These are phyloP conservation scores for Fusarium pseudograminearum DNA, from an alignment of 2,329 filamentous ascomycete genomes.

Conservation along the genomic window DNA sequence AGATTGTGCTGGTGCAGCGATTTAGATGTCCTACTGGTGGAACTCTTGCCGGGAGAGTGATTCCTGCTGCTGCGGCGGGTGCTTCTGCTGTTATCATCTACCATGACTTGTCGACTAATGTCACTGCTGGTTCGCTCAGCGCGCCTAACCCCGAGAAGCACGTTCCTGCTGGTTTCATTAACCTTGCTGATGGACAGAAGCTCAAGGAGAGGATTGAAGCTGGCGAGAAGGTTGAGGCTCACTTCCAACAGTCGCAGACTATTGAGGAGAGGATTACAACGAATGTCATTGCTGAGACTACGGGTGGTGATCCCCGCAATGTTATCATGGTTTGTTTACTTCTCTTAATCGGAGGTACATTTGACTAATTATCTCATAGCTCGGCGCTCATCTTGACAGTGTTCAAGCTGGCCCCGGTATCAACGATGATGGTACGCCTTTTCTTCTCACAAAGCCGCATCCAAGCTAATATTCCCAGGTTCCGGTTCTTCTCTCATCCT, in stretches of 20 bases:
- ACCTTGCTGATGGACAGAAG: conserved; percentile 55
- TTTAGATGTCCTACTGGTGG: conserved; percentile 44
- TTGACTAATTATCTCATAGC: not conserved
- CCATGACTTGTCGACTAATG: conserved; percentile 37
- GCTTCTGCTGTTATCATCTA: conserved; percentile 40
- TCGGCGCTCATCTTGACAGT: conserved; percentile 37
- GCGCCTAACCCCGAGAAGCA: conserved; percentile 37
- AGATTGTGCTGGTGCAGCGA: conserved; percentile 45
- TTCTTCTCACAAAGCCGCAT: rapidly evolving
- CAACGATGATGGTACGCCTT: conserved; percentile 32
- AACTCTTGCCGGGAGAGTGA: conserved; percentile 40
- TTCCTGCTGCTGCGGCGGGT: conserved; percentile 37
- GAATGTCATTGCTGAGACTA: conserved; percentile 39
- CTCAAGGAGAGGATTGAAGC: conserved; percentile 55
- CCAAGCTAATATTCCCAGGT: conserved; percentile 3
- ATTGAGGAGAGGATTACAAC: conserved; percentile 43
- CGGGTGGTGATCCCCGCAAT: conserved; percentile 34
- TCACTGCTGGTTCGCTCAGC: conserved; percentile 40
- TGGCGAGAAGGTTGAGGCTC: conserved; percentile 51
- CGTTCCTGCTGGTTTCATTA: conserved; percentile 39
- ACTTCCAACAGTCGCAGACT: conserved; percentile 40
- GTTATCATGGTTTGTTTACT: conserved; percentile 34
- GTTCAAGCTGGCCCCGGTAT: conserved; percentile 41
- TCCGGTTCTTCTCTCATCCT: conserved; percentile 38
- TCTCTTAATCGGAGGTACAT: rapidly evolving